Evolutionary conservation across 371 early-diverging fungal genomes (phyloP).

Genomic region (Mucor racemosus): DNA sequence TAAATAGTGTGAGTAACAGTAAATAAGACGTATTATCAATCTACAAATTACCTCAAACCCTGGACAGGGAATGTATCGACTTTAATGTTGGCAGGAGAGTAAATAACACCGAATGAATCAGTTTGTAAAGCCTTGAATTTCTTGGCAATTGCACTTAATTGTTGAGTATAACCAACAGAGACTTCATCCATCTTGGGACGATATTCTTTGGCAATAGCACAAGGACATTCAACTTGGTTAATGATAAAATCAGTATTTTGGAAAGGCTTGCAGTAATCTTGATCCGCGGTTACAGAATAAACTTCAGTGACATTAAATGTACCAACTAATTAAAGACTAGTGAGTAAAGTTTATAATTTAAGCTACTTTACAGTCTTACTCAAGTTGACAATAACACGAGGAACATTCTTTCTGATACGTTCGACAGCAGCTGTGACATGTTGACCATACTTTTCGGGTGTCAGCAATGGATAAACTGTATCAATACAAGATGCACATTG

Average conservation of each 20-base stretch:
- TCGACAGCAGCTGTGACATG: slow-evolving; percentile 43
- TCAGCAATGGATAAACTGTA: slow-evolving; percentile 10
- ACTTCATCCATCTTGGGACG: slow-evolving; percentile 17
- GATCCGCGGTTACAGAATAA: slow-evolving; percentile 14
- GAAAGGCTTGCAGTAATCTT: slow-evolving; percentile 23
- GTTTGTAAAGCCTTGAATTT: slow-evolving; percentile 28
- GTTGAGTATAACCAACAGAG: slow-evolving; percentile 42
- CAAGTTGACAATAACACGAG: slow-evolving; percentile 44
- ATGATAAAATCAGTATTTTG: slow-evolving; percentile 6
- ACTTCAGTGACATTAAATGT: slow-evolving; percentile 27
- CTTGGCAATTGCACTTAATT: slow-evolving; percentile 44
- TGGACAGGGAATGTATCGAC: slow-evolving; percentile 20
- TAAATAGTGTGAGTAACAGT: not conserved
- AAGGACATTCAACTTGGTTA: slow-evolving; percentile 27
- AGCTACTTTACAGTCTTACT: slow-evolving; percentile 25
- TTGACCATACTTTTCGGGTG: slow-evolving; percentile 29
- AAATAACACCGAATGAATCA: slow-evolving; percentile 28
- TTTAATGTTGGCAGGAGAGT: slow-evolving; percentile 25
- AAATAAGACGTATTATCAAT: not conserved
- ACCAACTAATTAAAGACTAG: slow-evolving; percentile 15
- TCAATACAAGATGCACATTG: slow-evolving; percentile 61
- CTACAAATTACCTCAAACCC: slow-evolving; percentile 16
- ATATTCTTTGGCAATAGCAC: slow-evolving; percentile 6
- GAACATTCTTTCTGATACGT: slow-evolving; percentile 32
- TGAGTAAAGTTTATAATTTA: not conserved